phyloP scores from a whole-genome alignment of 192 early-diverging fungal species.

The Gamsiella multidivaricata region DNA sequence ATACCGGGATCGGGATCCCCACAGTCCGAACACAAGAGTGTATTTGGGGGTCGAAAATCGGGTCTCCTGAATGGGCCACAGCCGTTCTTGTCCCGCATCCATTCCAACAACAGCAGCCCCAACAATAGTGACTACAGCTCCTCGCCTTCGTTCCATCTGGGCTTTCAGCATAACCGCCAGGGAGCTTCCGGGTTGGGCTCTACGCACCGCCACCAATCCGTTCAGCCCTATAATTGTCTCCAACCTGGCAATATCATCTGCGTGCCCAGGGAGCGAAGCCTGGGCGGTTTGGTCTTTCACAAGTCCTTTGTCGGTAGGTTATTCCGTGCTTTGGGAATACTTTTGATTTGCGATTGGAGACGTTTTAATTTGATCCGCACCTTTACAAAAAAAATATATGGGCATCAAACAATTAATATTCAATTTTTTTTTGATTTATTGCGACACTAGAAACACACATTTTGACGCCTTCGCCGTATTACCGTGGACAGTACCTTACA shows the following conservation, averaged over 20 bases:
- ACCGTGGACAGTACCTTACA: slow-evolving; percentile 60
- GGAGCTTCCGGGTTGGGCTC: not conserved
- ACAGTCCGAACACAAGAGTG: not conserved
- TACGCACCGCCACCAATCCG: slow-evolving; percentile 34
- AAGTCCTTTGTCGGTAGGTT: slow-evolving; percentile 60
- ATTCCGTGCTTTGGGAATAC: not conserved
- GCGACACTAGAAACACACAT: slow-evolving; percentile 60
- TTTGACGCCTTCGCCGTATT: slow-evolving; percentile 66
- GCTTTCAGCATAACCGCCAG: slow-evolving; percentile 14
- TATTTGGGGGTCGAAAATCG: slow-evolving; percentile 1
- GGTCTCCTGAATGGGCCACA: slow-evolving; percentile 12
- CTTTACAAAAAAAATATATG: not conserved
- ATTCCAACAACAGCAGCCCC: slow-evolving; percentile 40
- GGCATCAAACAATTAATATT: too few species aligned
- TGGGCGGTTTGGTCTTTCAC: slow-evolving; percentile 56
- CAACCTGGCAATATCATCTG: slow-evolving; percentile 57
- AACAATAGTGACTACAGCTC: slow-evolving; percentile 47
- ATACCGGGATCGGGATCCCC: slow-evolving; percentile 16
- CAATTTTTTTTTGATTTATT: not conserved
- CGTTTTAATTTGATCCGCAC: too few species aligned
- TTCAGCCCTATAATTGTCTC: slow-evolving; percentile 50
- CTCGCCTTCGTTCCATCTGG: slow-evolving; percentile 33
- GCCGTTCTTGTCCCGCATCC: slow-evolving; percentile 33
- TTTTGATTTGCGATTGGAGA: not conserved
- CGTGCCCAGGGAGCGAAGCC: slow-evolving; percentile 58